Evolutionary conservation across 148 eudicot species (phyloP).

Genomic region (Persicaria maculosa): DNA sequence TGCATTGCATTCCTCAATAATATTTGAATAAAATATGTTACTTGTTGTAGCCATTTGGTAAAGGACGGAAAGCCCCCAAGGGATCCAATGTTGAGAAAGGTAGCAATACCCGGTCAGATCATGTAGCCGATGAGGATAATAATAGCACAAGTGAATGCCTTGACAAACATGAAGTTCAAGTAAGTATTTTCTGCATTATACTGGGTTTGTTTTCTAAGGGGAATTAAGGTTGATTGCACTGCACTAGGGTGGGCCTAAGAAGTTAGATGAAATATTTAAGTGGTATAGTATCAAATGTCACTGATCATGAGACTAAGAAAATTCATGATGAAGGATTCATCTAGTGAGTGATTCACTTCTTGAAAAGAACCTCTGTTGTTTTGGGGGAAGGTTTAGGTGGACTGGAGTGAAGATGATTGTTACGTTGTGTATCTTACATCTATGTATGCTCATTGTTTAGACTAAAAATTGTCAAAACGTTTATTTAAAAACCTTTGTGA

Average conservation of each 20-base stretch:
- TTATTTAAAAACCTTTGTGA: too few relatives aligned
- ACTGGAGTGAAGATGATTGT: too few relatives aligned
- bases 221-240: background rate
- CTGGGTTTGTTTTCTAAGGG: background rate
- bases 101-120: conserved; percentile 33
- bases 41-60: conserved; percentile 12
- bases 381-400: too few relatives aligned
- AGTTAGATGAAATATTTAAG: too few relatives aligned
- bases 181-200: conserved; percentile 13
- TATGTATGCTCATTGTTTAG: too few relatives aligned
- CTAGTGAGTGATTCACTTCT: too few relatives aligned
- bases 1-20: background rate
- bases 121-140: conserved; percentile 32
- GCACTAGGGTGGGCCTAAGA: background rate
- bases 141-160: conserved; percentile 33
- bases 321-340: too few relatives aligned
- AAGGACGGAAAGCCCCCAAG: conserved; percentile 33
- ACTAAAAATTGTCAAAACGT: too few relatives aligned
- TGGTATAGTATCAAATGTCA: too few relatives aligned
- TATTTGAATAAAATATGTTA: background rate
- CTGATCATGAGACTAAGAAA: too few relatives aligned
- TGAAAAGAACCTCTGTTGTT: too few relatives aligned
- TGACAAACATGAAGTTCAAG: conserved; percentile 51
- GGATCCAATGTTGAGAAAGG: conserved; percentile 52
- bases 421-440: too few relatives aligned